Percentiles rank a stretch among this genome's conserved stretches.
Conservation (phyloP, 495 filamentous ascomycete species). For the Penicillium paxilli region DNA sequence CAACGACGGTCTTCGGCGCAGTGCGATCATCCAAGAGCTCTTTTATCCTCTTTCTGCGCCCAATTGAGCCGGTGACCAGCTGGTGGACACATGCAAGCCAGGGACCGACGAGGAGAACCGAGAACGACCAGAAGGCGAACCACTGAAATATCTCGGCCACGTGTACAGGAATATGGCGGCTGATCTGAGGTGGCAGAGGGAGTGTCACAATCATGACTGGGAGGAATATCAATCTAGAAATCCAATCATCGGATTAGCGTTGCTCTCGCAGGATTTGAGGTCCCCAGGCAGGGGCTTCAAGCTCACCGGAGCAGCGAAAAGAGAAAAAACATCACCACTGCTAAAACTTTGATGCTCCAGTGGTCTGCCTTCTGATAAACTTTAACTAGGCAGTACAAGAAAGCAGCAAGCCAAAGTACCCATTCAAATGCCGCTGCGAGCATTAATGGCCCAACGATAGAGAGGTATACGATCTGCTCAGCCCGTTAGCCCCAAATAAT, state of each 20-base stretch:
- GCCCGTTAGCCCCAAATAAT: not conserved
- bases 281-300: not conserved
- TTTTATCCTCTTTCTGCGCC: constrained; percentile 79
- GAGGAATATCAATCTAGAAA: constrained; percentile 74
- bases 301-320: constrained; percentile 75
- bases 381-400: constrained; percentile 87
- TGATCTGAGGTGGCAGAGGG: constrained; percentile 73
- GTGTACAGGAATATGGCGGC: constrained; percentile 62
- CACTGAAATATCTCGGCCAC: constrained; percentile 79
- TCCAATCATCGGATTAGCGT: not conserved
- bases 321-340: constrained; percentile 69
- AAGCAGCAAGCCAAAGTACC: constrained; percentile 90
- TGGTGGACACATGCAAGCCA: constrained; percentile 94
- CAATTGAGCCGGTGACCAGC: constrained; percentile 81
- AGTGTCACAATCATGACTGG: constrained; percentile 95
- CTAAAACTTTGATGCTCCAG: constrained; percentile 75
- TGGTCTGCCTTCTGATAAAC: constrained; percentile 89
- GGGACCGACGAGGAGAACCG: constrained; percentile 77
- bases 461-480: constrained; percentile 73
- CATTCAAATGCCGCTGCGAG: constrained; percentile 86
- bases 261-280: not conserved
- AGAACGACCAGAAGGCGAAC: constrained; percentile 97
- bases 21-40: constrained; percentile 78
- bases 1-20: constrained; percentile 92
- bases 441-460: constrained; percentile 81